phyloP scores from a whole-genome alignment of 1,284 basidiomycete genomes.

The Leccinum fuscescens region DNA sequence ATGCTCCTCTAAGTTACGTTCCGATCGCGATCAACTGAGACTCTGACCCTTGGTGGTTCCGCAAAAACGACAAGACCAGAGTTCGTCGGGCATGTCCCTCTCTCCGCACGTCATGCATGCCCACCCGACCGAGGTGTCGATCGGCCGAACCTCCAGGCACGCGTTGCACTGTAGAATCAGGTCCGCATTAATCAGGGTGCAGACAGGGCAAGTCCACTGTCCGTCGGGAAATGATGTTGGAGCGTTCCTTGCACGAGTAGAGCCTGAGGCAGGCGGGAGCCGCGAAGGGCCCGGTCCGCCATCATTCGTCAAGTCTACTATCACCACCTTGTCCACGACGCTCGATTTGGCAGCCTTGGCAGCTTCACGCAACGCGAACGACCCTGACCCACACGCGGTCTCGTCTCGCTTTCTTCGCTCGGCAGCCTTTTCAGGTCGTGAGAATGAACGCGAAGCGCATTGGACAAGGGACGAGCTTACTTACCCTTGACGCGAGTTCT shows the following conservation, averaged over 20 bases:
- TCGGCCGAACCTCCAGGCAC: conserved; percentile 55
- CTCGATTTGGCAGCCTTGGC: conserved; percentile 68
- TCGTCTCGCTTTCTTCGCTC: conserved; percentile 73
- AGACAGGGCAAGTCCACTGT: conserved; percentile 67
- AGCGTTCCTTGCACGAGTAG: background rate
- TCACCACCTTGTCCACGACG: conserved; percentile 46
- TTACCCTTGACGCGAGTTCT: conserved; percentile 75
- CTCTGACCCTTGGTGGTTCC: conserved; percentile 21
- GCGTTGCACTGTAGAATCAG: conserved; percentile 57
- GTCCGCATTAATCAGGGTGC: conserved; percentile 67
- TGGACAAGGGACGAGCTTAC: conserved; percentile 24
- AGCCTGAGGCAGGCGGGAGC: conserved; percentile 6
- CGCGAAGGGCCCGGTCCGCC: conserved; percentile 16
- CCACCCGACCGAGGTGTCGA: conserved; percentile 51
- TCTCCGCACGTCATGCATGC: conserved; percentile 68
- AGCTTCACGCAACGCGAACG: conserved; percentile 59
- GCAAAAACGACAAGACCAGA: too few species aligned
- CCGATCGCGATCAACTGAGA: conserved; percentile 30
- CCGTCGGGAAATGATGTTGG: conserved; percentile 4
- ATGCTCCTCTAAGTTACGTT: conserved; percentile 7
- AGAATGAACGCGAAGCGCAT: background rate
- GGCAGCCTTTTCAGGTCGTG: conserved; percentile 59
- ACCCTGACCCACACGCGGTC: conserved; percentile 66
- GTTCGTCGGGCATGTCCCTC: conserved; percentile 39
- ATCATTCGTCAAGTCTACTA: conserved; percentile 60